Percentiles rank a stretch among this genome's conserved stretches.
phyloP scores from a whole-genome alignment of 1,284 basidiomycete species.

The Xanthoconium separans region DNA sequence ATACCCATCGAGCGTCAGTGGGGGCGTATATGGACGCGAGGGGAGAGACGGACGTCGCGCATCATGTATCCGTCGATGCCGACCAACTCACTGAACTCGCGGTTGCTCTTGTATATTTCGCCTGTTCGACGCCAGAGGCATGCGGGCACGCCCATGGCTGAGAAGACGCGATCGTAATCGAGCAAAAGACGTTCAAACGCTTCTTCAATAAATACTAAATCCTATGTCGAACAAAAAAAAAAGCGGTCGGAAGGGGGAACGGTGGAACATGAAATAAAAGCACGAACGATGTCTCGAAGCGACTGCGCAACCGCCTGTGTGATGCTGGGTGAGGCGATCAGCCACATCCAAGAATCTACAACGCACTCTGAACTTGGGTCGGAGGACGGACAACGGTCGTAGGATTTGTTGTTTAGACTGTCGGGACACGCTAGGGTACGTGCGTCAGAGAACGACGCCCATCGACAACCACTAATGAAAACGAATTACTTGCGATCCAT shows the following conservation, averaged over 20 bases:
- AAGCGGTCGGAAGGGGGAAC: not conserved
- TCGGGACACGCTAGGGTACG: conserved; percentile 66
- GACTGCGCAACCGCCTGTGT: conserved; percentile 82
- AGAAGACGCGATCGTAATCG: conserved; percentile 95
- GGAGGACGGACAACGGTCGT: conserved; percentile 84
- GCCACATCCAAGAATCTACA: not conserved
- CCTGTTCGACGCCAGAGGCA: conserved; percentile 97
- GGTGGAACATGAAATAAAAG: not conserved
- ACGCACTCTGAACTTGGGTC: conserved; percentile 87
- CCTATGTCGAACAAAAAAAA: conserved; percentile 42
- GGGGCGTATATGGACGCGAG: conserved; percentile 5
- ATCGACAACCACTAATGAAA: not conserved
- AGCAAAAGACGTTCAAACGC: conserved; percentile 94
- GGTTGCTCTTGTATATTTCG: conserved; percentile 97
- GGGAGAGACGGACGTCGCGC: conserved; percentile 59
- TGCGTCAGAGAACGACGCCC: not conserved
- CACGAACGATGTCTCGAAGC: conserved; percentile 77
- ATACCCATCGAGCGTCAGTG: not conserved
- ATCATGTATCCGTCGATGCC: conserved; percentile 81
- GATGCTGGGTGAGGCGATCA: not conserved
- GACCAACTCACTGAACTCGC: conserved; percentile 89
- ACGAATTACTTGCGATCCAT: conserved; percentile 84
- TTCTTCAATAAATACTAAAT: conserved; percentile 97
- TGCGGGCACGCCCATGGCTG: conserved; percentile 93
- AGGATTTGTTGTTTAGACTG: conserved; percentile 89